Conservation (phyloP, 768 basidiomycete genomes). For the Calvatia gigantea region DNA sequence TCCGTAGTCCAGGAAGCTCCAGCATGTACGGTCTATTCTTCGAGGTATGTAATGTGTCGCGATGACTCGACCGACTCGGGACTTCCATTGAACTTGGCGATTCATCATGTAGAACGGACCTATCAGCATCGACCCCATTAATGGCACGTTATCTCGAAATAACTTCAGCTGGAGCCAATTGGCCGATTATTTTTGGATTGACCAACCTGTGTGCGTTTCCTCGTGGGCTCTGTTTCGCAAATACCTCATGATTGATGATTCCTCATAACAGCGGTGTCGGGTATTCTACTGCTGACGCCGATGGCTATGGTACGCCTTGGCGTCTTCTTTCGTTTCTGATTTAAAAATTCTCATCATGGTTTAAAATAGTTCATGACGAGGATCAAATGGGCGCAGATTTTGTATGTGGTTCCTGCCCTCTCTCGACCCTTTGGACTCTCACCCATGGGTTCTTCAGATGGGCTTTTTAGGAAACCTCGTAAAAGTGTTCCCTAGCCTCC, state of each 20-base stretch:
- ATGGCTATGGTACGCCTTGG: conserved; percentile 53
- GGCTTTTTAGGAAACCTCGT: conserved; percentile 70
- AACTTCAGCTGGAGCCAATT: conserved; percentile 54
- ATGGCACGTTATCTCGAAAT: conserved; percentile 50
- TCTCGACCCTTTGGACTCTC: not conserved
- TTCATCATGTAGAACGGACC: conserved; percentile 57
- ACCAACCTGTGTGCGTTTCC: conserved; percentile 58
- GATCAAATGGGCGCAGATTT: conserved; percentile 62
- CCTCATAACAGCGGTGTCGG: conserved; percentile 41
- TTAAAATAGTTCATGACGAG: conserved; percentile 47
- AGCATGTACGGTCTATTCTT: conserved; percentile 62
- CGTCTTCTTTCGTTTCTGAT: not conserved
- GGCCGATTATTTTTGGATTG: conserved; percentile 70
- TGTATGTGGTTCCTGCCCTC: conserved; percentile 27
- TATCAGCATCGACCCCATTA: conserved; percentile 43
- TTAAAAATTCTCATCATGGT: conserved; percentile 1
- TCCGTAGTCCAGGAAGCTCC: conserved; percentile 60
- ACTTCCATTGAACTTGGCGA: not conserved
- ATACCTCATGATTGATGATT: not conserved
- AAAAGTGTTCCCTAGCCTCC: conserved; percentile 69
- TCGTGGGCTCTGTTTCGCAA: not conserved
- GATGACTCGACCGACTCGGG: not conserved
- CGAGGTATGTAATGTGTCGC: conserved; percentile 48
- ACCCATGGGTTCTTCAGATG: conserved; percentile 39
- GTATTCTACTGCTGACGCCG: conserved; percentile 58